Evolutionary conservation across 306 rosid genomes (phyloP), one percentile per base, ranked within the genome.

Genomic region (Canavalia ensiformis): DNA sequence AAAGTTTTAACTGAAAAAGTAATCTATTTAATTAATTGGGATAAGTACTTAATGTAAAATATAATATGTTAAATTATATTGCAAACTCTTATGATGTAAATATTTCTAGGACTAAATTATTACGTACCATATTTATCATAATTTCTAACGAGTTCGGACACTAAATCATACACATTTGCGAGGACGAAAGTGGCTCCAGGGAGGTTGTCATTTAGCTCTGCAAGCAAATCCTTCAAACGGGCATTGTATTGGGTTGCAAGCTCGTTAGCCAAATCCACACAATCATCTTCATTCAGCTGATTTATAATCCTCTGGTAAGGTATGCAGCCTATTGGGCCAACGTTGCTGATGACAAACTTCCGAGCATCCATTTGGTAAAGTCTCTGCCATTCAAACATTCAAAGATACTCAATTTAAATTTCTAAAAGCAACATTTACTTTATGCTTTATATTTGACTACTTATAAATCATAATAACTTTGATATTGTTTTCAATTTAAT

Each of bases 271-370:
- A 91, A 85, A 57, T 89, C 89, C 62, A 86, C 92, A 74, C 97
- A 90, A 57, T 91, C 69, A 39, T 90, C 84, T 73, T 89, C 46
- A 0, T 42, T 81, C 41, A 93, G 52, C 82, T 85, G 93, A 81
- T 93, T 93, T 76, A 93, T 86, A 8, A 91, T 88, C 88, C 75
- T 91, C 35, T 91, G 97, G 78, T 93, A 93, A 7, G 98, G 97
- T 77, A 90, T 93, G 92, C 98, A 93, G 0, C 98, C 98, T 60
- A 93, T 78, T 12, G 97, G 97, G 0, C 94, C 97, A 41, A 93
- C 93, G 55, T 90, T 93, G 51, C 86, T 88, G 30, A 93, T 70
- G 34, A 93, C 90, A 79, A 93, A 91, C 64, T 87, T 93, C 51
- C 97, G 73, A 50, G 83, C 97, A 88, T 91, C 97, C 82, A 93